Percentiles rank a stretch among this genome's conserved stretches.
These are phyloP conservation scores for Paramecium pentaurelia DNA, from an alignment of 73 alveolate genomes.

Conservation along the genomic window DNA sequence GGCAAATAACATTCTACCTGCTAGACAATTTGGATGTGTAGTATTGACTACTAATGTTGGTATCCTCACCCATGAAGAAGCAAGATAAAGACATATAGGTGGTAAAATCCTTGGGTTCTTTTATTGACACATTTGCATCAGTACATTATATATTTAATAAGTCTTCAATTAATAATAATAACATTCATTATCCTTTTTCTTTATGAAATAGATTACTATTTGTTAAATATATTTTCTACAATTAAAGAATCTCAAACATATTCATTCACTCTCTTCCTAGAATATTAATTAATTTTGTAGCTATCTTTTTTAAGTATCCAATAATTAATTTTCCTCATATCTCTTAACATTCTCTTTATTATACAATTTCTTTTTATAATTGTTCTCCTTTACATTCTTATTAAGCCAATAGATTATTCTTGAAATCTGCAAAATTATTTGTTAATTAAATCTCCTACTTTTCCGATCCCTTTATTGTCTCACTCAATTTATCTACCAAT, in stretches of 20 bases:
- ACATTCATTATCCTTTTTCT: background rate
- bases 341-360: too few relatives aligned
- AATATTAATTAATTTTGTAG: too few relatives aligned
- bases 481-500: too few relatives aligned
- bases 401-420: too few relatives aligned
- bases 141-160: background rate
- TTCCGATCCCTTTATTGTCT: too few relatives aligned
- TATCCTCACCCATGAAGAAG: slow-evolving; percentile 81
- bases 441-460: too few relatives aligned
- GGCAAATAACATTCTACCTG: slow-evolving; percentile 87
- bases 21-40: slow-evolving; percentile 95
- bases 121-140: slow-evolving; percentile 74
- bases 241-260: background rate
- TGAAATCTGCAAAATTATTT: too few relatives aligned
- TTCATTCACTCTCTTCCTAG: too few relatives aligned
- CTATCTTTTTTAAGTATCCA: background rate
- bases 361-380: too few relatives aligned
- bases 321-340: too few relatives aligned
- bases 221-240: background rate
- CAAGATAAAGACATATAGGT: slow-evolving; percentile 94
- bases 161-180: background rate
- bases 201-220: background rate
- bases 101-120: slow-evolving; percentile 98
- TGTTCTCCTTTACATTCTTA: too few relatives aligned
- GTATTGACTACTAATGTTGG: slow-evolving; percentile 96